phyloP scores from a whole-genome alignment of 306 rosid species.

The Ziziphus jujuba region DNA sequence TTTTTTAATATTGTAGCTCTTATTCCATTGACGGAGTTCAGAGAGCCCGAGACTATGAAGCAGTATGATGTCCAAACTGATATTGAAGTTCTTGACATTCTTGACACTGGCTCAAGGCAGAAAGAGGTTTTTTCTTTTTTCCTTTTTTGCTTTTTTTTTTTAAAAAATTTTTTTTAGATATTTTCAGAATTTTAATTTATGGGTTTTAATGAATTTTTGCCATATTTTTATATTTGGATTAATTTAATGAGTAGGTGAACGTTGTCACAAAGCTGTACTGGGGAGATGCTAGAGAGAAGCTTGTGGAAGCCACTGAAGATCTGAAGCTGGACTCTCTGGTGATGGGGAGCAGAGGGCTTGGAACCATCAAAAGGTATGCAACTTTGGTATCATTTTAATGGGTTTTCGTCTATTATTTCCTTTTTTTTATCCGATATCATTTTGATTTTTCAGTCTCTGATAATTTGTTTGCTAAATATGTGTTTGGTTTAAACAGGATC shows the following conservation, averaged over 20 bases:
- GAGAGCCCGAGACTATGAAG: conserved; percentile 50
- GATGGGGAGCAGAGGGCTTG: conserved; percentile 91
- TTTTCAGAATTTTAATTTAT: background rate
- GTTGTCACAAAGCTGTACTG: conserved; percentile 71
- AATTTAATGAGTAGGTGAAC: conserved; percentile 34
- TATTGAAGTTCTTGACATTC: conserved; percentile 67
- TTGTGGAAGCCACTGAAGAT: conserved; percentile 68
- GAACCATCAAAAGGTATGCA: conserved; percentile 59
- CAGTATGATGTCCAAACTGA: conserved; percentile 53
- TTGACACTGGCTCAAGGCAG: conserved; percentile 66
- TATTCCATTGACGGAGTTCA: conserved; percentile 67
- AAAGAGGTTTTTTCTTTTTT: conserved; percentile 49
- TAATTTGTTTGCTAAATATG: background rate
- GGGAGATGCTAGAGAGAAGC: conserved; percentile 96
- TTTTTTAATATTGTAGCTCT: conserved; percentile 46
- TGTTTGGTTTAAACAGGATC: conserved; percentile 53
- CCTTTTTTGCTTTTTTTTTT: background rate
- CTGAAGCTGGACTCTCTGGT: conserved; percentile 79
- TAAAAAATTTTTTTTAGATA: background rate
- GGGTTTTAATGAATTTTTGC: background rate
- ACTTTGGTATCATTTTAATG: background rate
- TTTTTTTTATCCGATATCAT: too few relatives aligned
- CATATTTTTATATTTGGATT: background rate
- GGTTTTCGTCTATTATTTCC: too few relatives aligned
- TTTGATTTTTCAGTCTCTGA: background rate